Evolutionary conservation across 1,284 basidiomycete genomes (phyloP), one percentile per base, ranked within the genome.

Genomic region (Irpex rosettiformis): DNA sequence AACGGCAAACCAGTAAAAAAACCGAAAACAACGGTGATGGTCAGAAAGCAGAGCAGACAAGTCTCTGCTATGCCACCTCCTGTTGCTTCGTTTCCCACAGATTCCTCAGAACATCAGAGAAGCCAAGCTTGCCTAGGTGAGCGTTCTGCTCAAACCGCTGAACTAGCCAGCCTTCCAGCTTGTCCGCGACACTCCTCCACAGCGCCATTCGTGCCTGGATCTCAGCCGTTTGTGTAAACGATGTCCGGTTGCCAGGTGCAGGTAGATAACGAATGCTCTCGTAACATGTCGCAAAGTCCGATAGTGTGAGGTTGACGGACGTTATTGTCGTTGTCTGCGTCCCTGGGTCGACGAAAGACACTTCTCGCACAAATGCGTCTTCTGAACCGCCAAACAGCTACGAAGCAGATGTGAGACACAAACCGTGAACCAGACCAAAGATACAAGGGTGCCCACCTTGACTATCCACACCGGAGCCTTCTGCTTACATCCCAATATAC

Each of bases 301-400:
- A 93, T 48, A 96, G 77, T 22, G 91, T 92, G 55, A 97, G 86
- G 74, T 96, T 97, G 72, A 94, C 88, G 22, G 93, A 93, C 21
- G 88, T 88, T 71, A 97, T 93, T 61, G 86, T 87, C 30, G 89
- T 90, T 52, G 82, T 86, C 73, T 88, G 86, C 27, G 81, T 84
- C 56, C 84, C 77, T 0, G 94, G 94, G 72, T 96, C 93, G 47
- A 96, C 80, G 70, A 95, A 96, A 8, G 93, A 93, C 61, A 98
- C 89, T 75, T 98, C 95, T 52, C 95, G 87, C 1, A 97, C 93
- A 69, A 93, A 97, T 6, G 96, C 94, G 65, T 96, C 93, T 73
- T 95, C 92, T 62, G 90, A 91, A 33, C 91, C 92, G 55, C 93
- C 93, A 55, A 96, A 89, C 37, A 96, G 73, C 91, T 94, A 66